Percentiles rank a stretch among this genome's conserved stretches.
Conservation (phyloP, 2,329 filamentous ascomycete species). For the Nannizzia gypsea region DNA sequence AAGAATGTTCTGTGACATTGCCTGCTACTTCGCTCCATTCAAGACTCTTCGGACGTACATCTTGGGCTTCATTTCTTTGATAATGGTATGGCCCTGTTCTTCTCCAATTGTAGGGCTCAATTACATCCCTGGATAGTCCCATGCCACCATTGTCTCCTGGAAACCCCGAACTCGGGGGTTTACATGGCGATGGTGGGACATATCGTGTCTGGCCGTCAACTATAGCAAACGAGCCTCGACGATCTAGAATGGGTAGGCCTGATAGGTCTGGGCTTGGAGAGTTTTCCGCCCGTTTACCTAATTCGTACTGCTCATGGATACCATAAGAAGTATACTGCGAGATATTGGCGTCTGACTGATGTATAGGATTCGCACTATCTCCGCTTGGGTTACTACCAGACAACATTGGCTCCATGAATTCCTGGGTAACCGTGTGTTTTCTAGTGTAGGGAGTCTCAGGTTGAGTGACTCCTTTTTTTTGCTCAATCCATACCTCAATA, state of each 20-base stretch:
- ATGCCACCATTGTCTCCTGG: not conserved
- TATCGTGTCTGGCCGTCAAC: conserved; percentile 5
- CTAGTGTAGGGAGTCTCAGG: not conserved
- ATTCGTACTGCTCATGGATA: no score
- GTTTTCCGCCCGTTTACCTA: not conserved
- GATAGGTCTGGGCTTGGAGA: not conserved
- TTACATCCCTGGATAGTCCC: not conserved
- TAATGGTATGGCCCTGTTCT: not conserved
- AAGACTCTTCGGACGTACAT: not conserved
- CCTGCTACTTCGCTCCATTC: not conserved
- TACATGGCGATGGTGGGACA: not conserved
- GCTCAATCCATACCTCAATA: conserved; percentile 15
- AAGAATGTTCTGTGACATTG: not conserved
- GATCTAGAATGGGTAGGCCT: conserved; percentile 6
- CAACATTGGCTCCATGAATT: conserved; percentile 27
- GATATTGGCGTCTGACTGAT: not conserved
- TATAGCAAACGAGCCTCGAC: conserved; percentile 6
- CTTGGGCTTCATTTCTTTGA: not conserved
- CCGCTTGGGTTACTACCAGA: conserved; percentile 19
- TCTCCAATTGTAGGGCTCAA: not conserved
- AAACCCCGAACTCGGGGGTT: not conserved
- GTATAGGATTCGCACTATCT: not conserved
- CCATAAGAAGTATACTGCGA: not conserved
- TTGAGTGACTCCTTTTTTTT: not conserved
- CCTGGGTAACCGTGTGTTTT: conserved; percentile 8